phyloP scores from a whole-genome alignment of 2,329 filamentous ascomycete species.

The Colletotrichum musicola region DNA sequence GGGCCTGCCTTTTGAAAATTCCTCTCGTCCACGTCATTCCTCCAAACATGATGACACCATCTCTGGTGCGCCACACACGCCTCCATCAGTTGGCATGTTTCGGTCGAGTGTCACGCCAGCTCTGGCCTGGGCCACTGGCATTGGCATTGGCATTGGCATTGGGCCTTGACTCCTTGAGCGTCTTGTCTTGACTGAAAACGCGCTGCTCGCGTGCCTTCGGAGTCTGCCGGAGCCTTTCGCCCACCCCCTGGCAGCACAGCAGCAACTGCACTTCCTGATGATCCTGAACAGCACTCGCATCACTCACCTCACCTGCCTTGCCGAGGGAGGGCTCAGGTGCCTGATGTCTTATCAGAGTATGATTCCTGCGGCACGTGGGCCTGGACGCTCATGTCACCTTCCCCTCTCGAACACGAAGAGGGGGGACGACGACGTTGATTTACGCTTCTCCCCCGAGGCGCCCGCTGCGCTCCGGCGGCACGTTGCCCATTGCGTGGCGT shows the following conservation, averaged over 20 bases:
- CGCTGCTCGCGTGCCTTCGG: too few species aligned
- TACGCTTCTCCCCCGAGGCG: constrained; percentile 14
- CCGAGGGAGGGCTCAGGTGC: background rate
- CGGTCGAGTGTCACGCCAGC: background rate
- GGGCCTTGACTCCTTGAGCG: too few species aligned
- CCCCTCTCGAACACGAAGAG: constrained; percentile 26
- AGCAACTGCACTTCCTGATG: too few species aligned
- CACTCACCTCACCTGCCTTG: background rate
- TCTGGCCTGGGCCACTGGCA: background rate
- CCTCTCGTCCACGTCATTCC: too few species aligned
- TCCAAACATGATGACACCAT: background rate
- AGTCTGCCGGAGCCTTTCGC: too few species aligned
- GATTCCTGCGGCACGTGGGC: constrained; percentile 28
- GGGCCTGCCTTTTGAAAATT: too few species aligned
- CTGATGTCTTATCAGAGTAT: constrained; percentile 8
- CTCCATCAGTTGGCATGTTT: constrained; percentile 9
- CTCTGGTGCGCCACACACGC: background rate
- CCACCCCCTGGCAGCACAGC: too few species aligned
- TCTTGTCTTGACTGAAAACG: too few species aligned
- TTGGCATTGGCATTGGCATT: too few species aligned
- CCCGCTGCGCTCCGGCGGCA: constrained; percentile 8
- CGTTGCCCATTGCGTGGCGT: constrained; percentile 30
- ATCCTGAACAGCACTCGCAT: background rate
- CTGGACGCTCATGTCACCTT: constrained; percentile 27
- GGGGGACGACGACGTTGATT: constrained; percentile 22